These are phyloP conservation scores for Dactylellina leptospora DNA, from an alignment of 2,329 filamentous ascomycete species.

Conservation along the genomic window DNA sequence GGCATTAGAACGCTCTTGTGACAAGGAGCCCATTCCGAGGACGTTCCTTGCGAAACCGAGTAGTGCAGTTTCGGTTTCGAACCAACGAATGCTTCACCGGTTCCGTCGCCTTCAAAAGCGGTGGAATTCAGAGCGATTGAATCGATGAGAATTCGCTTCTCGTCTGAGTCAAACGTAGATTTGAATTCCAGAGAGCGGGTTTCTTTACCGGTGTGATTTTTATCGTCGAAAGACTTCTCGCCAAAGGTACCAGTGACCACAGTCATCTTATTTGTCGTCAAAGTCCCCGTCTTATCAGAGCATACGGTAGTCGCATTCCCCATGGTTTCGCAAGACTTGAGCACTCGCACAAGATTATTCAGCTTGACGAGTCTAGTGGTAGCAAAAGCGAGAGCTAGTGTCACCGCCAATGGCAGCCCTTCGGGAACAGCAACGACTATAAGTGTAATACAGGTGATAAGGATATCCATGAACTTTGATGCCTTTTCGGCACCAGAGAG, in stretches of 20 bases:
- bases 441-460: conserved; percentile 61
- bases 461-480: conserved; percentile 60
- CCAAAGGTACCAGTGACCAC: conserved; percentile 60
- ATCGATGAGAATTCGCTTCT: conserved; percentile 68
- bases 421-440: conserved; percentile 62
- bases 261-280: conserved; percentile 69
- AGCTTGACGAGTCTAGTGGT: conserved; percentile 74
- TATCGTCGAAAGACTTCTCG: conserved; percentile 56
- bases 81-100: conserved; percentile 72
- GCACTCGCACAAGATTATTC: conserved; percentile 73
- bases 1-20: conserved; percentile 70
- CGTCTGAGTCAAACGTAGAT: conserved; percentile 64
- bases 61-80: conserved; percentile 79
- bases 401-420: conserved; percentile 69
- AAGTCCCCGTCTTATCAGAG: conserved; percentile 79
- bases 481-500: conserved; percentile 57
- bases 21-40: conserved; percentile 71
- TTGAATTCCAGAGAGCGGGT: conserved; percentile 67
- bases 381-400: conserved; percentile 72
- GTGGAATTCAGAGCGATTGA: conserved; percentile 75
- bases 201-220: conserved; percentile 60
- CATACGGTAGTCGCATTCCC: conserved; percentile 78
- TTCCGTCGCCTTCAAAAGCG: conserved; percentile 72
- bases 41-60: conserved; percentile 73
- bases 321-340: conserved; percentile 75